Conservation (phyloP, 352 stramenopile species). For the Phytopythium delawarense region DNA sequence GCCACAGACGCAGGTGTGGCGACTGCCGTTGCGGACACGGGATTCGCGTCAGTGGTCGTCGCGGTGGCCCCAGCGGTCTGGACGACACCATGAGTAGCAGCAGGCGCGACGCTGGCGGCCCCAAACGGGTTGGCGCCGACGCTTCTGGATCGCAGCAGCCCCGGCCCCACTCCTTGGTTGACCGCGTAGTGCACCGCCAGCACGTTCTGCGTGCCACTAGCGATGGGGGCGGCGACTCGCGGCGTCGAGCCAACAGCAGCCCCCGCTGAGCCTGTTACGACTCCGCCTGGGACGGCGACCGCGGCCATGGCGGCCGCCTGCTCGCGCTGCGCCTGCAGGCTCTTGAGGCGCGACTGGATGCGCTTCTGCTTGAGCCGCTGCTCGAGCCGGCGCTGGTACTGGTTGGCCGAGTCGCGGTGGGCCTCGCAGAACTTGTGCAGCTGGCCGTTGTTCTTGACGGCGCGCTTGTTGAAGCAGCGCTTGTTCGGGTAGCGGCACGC, state of each 20-base stretch:
- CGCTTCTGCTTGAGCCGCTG: conserved; percentile 32
- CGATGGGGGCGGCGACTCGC: conserved; percentile 1
- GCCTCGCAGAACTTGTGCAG: conserved; percentile 74
- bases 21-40: neutral
- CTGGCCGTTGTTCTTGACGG: conserved; percentile 67
- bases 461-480: conserved; percentile 56
- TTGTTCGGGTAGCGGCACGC: conserved; percentile 70
- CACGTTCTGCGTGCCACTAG: conserved; percentile 7
- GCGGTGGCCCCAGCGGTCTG: no score
- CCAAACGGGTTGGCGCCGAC: neutral
- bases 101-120: no score
- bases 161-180: neutral
- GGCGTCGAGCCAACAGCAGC: no score
- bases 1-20: neutral
- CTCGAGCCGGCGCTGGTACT: conserved; percentile 72
- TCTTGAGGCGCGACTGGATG: conserved; percentile 24
- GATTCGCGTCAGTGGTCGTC: no score
- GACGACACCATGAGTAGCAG: no score
- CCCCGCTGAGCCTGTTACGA: no score
- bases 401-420: conserved; percentile 66
- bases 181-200: conserved; percentile 6
- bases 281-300: neutral
- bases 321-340: conserved; percentile 17
- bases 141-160: neutral
- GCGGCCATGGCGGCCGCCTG: conserved; percentile 11